Conservation (phyloP, 1,284 basidiomycete species). For the Coriolopsis trogii region DNA sequence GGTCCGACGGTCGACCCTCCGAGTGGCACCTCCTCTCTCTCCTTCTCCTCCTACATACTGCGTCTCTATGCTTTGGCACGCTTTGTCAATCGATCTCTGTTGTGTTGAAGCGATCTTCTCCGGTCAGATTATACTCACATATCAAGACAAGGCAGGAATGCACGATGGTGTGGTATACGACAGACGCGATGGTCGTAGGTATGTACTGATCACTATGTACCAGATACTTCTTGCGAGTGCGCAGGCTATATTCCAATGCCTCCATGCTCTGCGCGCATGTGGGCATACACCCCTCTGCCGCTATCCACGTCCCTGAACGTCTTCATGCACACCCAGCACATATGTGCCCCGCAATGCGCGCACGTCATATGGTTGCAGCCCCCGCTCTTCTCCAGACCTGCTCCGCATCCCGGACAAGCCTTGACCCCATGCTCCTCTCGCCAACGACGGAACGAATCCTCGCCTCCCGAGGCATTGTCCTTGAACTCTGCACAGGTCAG, state of each 20-base stretch:
- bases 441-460: slow-evolving; percentile 32
- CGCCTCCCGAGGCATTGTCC: slow-evolving; percentile 26
- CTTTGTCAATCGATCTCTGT: too few relatives aligned
- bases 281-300: slow-evolving; percentile 18
- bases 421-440: slow-evolving; percentile 35
- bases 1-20: too few relatives aligned
- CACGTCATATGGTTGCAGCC: slow-evolving; percentile 28
- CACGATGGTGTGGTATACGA: too few relatives aligned
- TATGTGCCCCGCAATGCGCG: slow-evolving; percentile 19
- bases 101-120: too few relatives aligned
- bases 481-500: slow-evolving; percentile 33
- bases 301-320: slow-evolving; percentile 18
- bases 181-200: too few relatives aligned
- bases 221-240: too few relatives aligned
- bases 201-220: too few relatives aligned
- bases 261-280: slow-evolving; percentile 22
- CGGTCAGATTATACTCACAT: too few relatives aligned
- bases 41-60: too few relatives aligned
- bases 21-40: too few relatives aligned
- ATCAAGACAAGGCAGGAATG: too few relatives aligned
- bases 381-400: slow-evolving; percentile 37
- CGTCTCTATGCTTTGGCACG: too few relatives aligned
- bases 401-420: slow-evolving; percentile 38
- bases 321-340: slow-evolving; percentile 29
- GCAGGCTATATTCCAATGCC: slow-evolving; percentile 8